Evolutionary conservation across 2,329 filamentous ascomycete genomes (phyloP), one percentile per base, ranked within the genome.

Genomic region (Pseudogymnoascus pannorum): DNA sequence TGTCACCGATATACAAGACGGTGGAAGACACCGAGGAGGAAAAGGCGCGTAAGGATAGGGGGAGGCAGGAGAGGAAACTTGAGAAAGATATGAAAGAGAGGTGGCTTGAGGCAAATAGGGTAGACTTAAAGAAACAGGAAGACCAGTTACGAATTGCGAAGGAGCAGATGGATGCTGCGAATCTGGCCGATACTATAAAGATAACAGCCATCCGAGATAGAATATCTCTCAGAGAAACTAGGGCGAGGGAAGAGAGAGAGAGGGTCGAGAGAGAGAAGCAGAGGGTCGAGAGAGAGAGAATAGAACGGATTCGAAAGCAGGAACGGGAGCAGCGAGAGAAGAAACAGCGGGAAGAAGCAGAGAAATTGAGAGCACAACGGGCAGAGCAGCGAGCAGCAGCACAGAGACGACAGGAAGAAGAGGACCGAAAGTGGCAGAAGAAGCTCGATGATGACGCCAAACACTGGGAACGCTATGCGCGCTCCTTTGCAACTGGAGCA

Each of bases 1-100:
- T 73, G 24, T 73, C 70, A 26, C 65, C 67, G 22, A 59, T 74
- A 54, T 69, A 65, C 61, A 72, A 70, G 59, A 67, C 65, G 62
- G 22, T 26, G 42, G 65, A 66, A 58, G 69, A 72, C 1, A 72
- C 11, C 1, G 72, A 74, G n/a, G 70, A 73, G 16, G 69, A 71
- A 48, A 75, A 72, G 60, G 68, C 60, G 61, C 64, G 59, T 2
- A 74, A 74, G 60, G 70, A 71, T 35, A 70, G 66, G 26, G 62
- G 64, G 22, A 70, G 67, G 29, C 68, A 72, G 62, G 68, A 73
- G 66, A 70, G 72, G 54, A 68, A 62, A 48, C 66, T 71, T 48
- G 67, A 69, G 61, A 73, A 68, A 61, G 67, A 72, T 59, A 66
- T 73, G 62, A 75, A 74, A 63, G 70, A 73, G 65, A 63, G 67